Evolutionary conservation across 2,329 filamentous ascomycete species (phyloP).

Genomic region (Sporothrix humicola): DNA sequence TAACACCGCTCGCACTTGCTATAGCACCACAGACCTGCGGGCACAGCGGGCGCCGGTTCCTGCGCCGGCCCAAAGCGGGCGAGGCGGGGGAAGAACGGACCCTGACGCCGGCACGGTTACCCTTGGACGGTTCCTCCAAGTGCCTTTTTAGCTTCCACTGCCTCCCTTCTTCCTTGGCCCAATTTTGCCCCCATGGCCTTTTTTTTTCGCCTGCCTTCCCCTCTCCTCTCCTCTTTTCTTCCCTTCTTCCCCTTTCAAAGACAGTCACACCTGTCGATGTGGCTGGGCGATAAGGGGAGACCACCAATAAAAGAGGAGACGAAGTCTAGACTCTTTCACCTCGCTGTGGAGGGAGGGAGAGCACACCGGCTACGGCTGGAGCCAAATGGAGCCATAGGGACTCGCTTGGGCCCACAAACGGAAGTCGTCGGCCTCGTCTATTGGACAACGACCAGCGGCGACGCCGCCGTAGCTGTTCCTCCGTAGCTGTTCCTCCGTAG

Average conservation of each 20-base stretch:
- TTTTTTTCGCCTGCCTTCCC: neutral
- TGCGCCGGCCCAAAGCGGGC: neutral
- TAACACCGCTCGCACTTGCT: neutral
- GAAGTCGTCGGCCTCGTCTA: neutral
- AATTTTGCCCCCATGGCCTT: neutral
- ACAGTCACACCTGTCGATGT: neutral
- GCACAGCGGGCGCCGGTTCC: neutral
- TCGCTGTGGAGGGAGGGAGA: neutral
- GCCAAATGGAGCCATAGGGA: too few relatives aligned
- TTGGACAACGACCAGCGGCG: neutral
- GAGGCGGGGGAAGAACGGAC: neutral
- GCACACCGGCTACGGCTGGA: neutral
- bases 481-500: neutral
- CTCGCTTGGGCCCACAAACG: neutral
- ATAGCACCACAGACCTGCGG: neutral
- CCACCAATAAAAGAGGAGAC: neutral
- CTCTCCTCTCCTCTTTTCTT: neutral
- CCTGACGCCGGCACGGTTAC: constrained; percentile 1
- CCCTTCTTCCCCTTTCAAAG: neutral
- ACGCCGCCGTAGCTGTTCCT: neutral
- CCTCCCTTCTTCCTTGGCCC: neutral
- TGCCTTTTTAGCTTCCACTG: neutral
- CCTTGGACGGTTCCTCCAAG: neutral
- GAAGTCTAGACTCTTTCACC: constrained; percentile 1
- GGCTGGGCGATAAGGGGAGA: neutral